Percentiles rank a stretch among this genome's conserved stretches.
Conservation (phyloP, 2,329 filamentous ascomycete genomes). For the Teratosphaeria gauchensis region DNA sequence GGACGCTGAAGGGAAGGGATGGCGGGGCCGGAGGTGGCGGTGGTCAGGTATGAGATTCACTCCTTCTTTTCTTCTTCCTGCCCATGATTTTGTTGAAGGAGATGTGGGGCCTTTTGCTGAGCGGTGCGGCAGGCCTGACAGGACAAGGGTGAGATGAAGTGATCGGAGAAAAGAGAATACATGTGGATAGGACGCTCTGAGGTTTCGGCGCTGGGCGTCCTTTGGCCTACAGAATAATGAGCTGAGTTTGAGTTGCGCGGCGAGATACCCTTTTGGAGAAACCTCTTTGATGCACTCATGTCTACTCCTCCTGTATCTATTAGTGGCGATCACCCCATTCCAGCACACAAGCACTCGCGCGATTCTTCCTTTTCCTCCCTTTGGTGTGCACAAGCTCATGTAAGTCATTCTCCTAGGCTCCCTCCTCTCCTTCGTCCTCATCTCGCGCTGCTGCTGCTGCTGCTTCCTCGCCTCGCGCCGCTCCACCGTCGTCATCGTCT, state of each 20-base stretch:
- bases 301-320: too few relatives aligned
- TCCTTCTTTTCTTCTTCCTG: background rate
- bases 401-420: background rate
- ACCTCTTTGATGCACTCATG: too few relatives aligned
- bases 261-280: too few relatives aligned
- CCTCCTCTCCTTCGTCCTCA: background rate
- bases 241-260: too few relatives aligned
- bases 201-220: background rate
- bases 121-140: background rate
- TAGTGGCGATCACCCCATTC: background rate
- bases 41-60: slow-evolving; percentile 69
- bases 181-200: background rate
- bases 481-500: background rate
- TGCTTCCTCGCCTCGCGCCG: background rate
- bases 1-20: slow-evolving; percentile 42
- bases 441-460: background rate
- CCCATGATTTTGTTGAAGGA: background rate
- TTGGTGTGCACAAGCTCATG: background rate
- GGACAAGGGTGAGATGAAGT: background rate
- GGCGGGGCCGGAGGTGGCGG: slow-evolving; percentile 38
- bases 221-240: background rate
- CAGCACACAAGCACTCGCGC: background rate
- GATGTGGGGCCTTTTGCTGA: slow-evolving; percentile 4
- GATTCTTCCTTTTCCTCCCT: background rate
- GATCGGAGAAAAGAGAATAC: background rate